Base-by-base conservation (phyloP, 768 basidiomycete genomes). In the Ramaria sp. region DNA sequence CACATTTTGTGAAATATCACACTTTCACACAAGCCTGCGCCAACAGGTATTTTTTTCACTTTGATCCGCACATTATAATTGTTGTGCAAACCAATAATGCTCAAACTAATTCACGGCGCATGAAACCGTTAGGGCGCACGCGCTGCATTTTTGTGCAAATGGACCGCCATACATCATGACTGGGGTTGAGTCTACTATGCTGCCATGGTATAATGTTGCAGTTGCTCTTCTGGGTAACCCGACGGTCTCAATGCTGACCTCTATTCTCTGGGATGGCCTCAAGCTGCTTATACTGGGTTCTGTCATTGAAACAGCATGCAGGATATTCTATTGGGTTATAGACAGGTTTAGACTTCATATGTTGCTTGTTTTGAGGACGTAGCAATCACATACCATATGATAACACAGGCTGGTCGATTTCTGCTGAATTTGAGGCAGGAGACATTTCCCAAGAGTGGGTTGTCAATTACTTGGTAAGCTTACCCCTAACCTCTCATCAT, bases 381-480 rank as follows among this genome's bases (percentile, higher is more conserved):
- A 24, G 27, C 17, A 13, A 24, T 7, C 27, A 30, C 24, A 11
- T 13, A 38, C 17, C n/a, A 30, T 30, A 6, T 55, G 57, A 27
- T 27, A 27, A 76, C 75, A 72, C 57, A 54, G 53, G 53, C n/a
- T 75, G 72, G 53, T 72, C 69, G 3, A 69, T 77, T 7, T 73
- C 75, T 5, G 77, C 75, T 0, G 69, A 70, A 38, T 77, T 79
- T 54, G 64, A 65, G 17, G 69, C 76, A 60, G 73, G 75, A 11
- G 77, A 78, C 59, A 75, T 73, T 0, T 68, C 74, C 1, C 77
- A 75, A 57, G 78, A 79, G 50, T 79, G 77, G 76, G 67, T 79
- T 7, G 61, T 75, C 2, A 65, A 71, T 13, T 74, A 75, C 54
- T 62, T 79, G 48, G 76, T 76, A 46, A 48, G 69, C 37, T 13